phyloP scores from a whole-genome alignment of 2,329 filamentous ascomycete species.

The Xylaria sp. region DNA sequence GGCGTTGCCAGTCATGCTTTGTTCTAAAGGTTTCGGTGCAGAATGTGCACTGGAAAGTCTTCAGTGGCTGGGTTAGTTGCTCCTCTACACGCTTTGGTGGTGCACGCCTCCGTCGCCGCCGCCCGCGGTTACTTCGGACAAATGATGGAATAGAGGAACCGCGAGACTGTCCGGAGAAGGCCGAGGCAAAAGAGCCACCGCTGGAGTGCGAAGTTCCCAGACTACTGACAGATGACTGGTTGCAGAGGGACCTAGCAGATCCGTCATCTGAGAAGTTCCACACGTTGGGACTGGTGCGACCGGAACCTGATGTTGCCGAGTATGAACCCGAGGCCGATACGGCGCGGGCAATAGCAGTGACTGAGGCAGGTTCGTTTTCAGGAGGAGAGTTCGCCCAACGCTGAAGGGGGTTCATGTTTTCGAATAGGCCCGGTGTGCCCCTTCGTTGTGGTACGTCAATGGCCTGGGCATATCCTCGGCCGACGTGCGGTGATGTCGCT shows the following conservation, averaged over 20 bases:
- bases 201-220: slow-evolving; percentile 66
- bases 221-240: slow-evolving; percentile 65
- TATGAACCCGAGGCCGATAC: slow-evolving; percentile 58
- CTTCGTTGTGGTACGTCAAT: slow-evolving; percentile 75
- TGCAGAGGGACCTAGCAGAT: slow-evolving; percentile 62
- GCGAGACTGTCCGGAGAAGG: slow-evolving; percentile 63
- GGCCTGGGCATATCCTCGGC: slow-evolving; percentile 62
- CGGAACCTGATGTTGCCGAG: slow-evolving; percentile 52
- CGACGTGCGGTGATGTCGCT: slow-evolving; percentile 71
- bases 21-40: slow-evolving; percentile 71
- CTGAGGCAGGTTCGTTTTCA: slow-evolving; percentile 65
- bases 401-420: slow-evolving; percentile 62
- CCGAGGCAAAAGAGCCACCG: slow-evolving; percentile 62
- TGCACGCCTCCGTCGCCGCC: slow-evolving; percentile 56
- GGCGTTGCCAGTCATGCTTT: slow-evolving; percentile 73
- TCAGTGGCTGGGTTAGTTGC: slow-evolving; percentile 51
- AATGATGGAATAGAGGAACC: slow-evolving; percentile 57
- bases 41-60: slow-evolving; percentile 71
- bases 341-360: slow-evolving; percentile 63
- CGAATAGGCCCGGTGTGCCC: slow-evolving; percentile 57
- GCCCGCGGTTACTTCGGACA: slow-evolving; percentile 50
- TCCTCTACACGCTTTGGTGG: slow-evolving; percentile 47
- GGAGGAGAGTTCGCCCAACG: slow-evolving; percentile 65
- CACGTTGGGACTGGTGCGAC: slow-evolving; percentile 62
- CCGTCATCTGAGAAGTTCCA: slow-evolving; percentile 66